A percentile compares a stretch with the other conserved stretches of the same genome.
Evolutionary conservation across 352 stramenopile genomes (phyloP).

Genomic region (Globisporangium mamillatum): DNA sequence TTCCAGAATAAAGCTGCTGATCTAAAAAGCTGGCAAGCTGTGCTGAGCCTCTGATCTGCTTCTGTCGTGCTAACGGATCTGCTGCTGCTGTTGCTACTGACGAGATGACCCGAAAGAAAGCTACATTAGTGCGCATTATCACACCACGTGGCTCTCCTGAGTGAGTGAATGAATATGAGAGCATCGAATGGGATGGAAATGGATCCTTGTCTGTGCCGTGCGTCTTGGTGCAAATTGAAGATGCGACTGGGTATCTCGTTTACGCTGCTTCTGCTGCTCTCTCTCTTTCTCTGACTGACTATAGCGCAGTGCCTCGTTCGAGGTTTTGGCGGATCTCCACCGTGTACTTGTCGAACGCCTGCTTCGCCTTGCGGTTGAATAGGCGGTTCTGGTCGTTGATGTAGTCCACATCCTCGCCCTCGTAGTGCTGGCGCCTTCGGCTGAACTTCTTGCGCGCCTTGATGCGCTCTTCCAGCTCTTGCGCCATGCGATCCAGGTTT

Average conservation of each 20-base stretch:
- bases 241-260: background rate
- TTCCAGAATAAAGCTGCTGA: too few species aligned
- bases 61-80: too few species aligned
- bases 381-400: slow-evolving; percentile 98
- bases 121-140: background rate
- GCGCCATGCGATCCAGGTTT: slow-evolving; percentile 66
- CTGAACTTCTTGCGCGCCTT: slow-evolving; percentile 77
- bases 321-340: slow-evolving; percentile 98
- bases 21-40: too few species aligned
- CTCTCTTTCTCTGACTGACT: slow-evolving; percentile 17
- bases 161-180: background rate
- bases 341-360: slow-evolving; percentile 97
- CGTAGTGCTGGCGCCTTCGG: slow-evolving; percentile 67
- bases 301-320: slow-evolving; percentile 96
- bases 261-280: background rate
- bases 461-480: slow-evolving; percentile 69
- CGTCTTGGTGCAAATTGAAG: background rate
- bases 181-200: background rate
- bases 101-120: background rate
- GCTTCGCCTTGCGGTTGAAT: slow-evolving; percentile 98
- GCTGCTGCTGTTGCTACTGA: too few species aligned
- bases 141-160: background rate
- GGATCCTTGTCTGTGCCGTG: background rate
- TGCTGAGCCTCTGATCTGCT: too few species aligned
- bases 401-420: slow-evolving; percentile 93